phyloP scores from a whole-genome alignment of 2,329 filamentous ascomycete genomes.

The Exophiala sp. region DNA sequence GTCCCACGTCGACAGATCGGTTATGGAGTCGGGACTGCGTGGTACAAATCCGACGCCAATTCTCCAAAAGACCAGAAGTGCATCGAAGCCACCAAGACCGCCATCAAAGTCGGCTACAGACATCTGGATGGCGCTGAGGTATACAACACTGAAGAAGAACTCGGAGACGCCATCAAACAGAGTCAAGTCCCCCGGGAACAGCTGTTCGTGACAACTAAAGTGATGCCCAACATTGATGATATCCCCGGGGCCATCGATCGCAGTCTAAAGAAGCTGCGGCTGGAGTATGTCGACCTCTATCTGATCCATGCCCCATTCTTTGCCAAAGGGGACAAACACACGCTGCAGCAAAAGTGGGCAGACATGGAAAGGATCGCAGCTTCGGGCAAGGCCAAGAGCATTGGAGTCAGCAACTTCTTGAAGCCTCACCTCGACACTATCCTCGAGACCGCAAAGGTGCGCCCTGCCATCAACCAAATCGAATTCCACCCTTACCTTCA shows the following conservation, averaged over 20 bases:
- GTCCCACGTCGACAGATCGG: constrained; percentile 42
- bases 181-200: constrained; percentile 43
- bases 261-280: constrained; percentile 54
- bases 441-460: constrained; percentile 39
- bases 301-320: constrained; percentile 59
- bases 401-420: constrained; percentile 59
- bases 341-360: constrained; percentile 55
- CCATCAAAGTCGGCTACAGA: constrained; percentile 54
- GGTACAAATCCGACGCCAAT: constrained; percentile 50
- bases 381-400: constrained; percentile 54
- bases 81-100: constrained; percentile 52
- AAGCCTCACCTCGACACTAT: constrained; percentile 51
- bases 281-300: constrained; percentile 60
- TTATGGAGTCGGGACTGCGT: constrained; percentile 59
- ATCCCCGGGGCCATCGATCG: constrained; percentile 51
- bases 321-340: constrained; percentile 44
- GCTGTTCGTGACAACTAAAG: constrained; percentile 54
- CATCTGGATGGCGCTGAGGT: constrained; percentile 60
- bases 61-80: constrained; percentile 48
- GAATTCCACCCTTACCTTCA: constrained; percentile 46
- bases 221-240: constrained; percentile 47
- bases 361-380: constrained; percentile 54
- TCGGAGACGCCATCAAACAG: constrained; percentile 46
- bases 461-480: constrained; percentile 41
- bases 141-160: constrained; percentile 46